phyloP scores from a whole-genome alignment of 768 basidiomycete genomes.

The Pleurotus eryngii region DNA sequence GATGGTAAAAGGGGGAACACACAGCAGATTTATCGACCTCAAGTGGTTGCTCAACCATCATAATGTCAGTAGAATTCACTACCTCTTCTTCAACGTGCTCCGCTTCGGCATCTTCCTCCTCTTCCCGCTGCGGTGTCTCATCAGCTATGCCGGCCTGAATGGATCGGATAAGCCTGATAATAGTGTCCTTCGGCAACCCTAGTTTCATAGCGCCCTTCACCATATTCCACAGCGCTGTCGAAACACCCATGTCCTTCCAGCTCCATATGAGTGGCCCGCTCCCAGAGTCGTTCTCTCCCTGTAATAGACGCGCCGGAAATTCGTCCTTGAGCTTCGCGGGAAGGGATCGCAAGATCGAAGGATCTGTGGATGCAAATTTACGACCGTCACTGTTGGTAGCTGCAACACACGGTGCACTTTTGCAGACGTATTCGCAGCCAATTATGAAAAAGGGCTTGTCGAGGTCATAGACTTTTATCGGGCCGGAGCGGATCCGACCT shows the following conservation, averaged over 20 bases:
- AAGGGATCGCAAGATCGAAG: conserved; percentile 66
- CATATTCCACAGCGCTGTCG: conserved; percentile 69
- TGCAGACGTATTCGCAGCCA: conserved; percentile 78
- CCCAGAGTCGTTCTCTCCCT: conserved; percentile 56
- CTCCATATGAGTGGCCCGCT: conserved; percentile 64
- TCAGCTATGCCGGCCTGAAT: conserved; percentile 55
- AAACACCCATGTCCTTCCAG: conserved; percentile 76
- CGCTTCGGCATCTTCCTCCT: conserved; percentile 27
- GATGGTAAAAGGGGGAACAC: conserved; percentile 5
- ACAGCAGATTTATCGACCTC: conserved; percentile 10
- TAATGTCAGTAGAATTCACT: conserved; percentile 8
- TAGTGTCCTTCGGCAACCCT: conserved; percentile 60
- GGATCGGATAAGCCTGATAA: conserved; percentile 53
- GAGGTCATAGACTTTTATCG: conserved; percentile 77
- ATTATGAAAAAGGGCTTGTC: conserved; percentile 81
- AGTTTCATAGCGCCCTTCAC: conserved; percentile 55
- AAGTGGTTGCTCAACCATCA: neutral
- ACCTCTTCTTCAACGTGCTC: conserved; percentile 15
- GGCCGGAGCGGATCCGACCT: conserved; percentile 71
- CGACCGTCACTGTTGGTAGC: conserved; percentile 49
- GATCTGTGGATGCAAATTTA: conserved; percentile 69
- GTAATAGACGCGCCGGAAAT: conserved; percentile 64
- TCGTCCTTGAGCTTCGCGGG: conserved; percentile 69
- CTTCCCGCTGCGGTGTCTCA: conserved; percentile 20
- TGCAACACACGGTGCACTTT: conserved; percentile 43